Evolutionary conservation across 225 moss, liverwort and hornwort species (phyloP).

Genomic region (Neckera pumila): DNA sequence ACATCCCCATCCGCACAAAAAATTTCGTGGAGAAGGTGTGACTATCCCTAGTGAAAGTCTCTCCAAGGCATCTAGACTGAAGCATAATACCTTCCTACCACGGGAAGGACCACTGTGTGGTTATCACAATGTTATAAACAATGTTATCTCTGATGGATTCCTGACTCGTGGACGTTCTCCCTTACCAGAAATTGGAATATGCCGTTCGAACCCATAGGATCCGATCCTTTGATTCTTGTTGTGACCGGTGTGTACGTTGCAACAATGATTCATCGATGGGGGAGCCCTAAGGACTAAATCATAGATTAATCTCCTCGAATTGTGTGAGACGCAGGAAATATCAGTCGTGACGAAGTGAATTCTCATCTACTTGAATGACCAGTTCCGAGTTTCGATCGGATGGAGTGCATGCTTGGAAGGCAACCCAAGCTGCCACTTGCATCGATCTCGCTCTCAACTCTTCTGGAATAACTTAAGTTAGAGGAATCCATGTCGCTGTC

Average conservation of each 20-base stretch:
- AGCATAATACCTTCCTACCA: too few species aligned
- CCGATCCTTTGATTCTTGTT: not conserved
- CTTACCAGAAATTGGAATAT: not conserved
- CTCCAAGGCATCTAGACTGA: too few species aligned
- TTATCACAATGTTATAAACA: too few species aligned
- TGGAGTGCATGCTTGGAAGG: too few species aligned
- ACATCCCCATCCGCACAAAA: too few species aligned
- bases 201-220: not conserved
- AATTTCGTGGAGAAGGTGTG: too few species aligned
- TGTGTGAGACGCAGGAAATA: not conserved
- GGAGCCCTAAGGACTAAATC: not conserved
- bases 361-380: not conserved
- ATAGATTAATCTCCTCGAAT: not conserved
- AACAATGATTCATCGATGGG: not conserved
- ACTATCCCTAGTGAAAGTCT: too few species aligned
- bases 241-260: not conserved
- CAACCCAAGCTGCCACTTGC: not conserved
- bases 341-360: not conserved
- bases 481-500: not conserved
- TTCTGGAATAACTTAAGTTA: not conserved
- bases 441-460: not conserved
- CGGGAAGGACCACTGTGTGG: too few species aligned
- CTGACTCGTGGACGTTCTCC: not conserved
- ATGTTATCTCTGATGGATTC: not conserved
- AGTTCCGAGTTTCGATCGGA: not conserved